Evolutionary conservation across 495 filamentous ascomycete genomes (phyloP).

Genomic region (Ascodesmis nigricans): DNA sequence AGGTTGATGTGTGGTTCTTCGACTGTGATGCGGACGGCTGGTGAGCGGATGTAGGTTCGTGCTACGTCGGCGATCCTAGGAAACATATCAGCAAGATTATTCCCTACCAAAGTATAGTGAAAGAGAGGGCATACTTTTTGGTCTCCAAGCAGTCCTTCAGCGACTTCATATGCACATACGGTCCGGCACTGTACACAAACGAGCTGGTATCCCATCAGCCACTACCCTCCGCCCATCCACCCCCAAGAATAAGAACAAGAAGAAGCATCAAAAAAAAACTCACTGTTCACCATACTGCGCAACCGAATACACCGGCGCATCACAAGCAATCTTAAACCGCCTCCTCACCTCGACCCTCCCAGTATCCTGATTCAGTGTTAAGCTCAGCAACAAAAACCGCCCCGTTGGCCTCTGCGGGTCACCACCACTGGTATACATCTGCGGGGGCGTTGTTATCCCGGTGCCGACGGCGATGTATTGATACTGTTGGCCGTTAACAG

Average conservation of each 20-base stretch:
- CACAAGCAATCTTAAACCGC: conserved; percentile 14
- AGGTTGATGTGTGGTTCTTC: conserved; percentile 18
- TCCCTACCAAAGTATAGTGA: too few species aligned
- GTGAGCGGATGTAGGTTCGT: conserved; percentile 14
- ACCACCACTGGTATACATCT: conserved; percentile 6
- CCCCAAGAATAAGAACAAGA: too few species aligned
- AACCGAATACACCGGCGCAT: conserved; percentile 19
- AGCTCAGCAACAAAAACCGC: conserved; percentile 14
- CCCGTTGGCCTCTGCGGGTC: conserved; percentile 16
- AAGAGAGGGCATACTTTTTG: conserved; percentile 6
- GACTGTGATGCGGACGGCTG: conserved; percentile 21
- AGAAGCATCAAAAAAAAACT: too few species aligned
- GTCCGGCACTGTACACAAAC: conserved; percentile 17
- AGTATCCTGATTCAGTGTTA: conserved; percentile 6
- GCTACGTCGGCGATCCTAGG: conserved; percentile 13
- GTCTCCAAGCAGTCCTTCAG: too few species aligned
- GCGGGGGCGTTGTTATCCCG: conserved; percentile 14
- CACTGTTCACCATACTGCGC: conserved; percentile 17
- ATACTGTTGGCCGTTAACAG: conserved; percentile 16
- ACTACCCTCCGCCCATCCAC: too few species aligned
- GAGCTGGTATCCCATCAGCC: too few species aligned
- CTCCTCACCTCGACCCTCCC: conserved; percentile 15
- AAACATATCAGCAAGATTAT: too few species aligned
- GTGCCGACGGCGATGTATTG: conserved; percentile 18
- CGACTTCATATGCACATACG: conserved; percentile 10